These are phyloP conservation scores for Dothideomycetidae sp. DNA, from an alignment of 2,329 filamentous ascomycete genomes.

Conservation along the genomic window DNA sequence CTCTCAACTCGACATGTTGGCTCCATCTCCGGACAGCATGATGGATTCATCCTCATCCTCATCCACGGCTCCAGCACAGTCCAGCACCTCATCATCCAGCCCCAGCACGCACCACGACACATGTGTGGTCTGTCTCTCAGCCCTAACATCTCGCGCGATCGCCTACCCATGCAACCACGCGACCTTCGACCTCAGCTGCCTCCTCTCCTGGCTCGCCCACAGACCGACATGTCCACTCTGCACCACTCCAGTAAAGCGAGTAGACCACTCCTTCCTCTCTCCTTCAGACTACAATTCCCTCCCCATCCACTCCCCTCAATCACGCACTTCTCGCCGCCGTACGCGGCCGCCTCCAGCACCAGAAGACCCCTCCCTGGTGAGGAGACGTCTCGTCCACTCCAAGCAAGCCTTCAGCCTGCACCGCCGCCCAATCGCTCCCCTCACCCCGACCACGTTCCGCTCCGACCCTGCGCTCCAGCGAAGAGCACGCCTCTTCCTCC, in stretches of 20 bases:
- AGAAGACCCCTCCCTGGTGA: constrained; percentile 32
- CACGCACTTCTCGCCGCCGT: constrained; percentile 10
- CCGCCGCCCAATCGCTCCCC: constrained; percentile 60
- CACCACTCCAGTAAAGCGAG: constrained; percentile 38
- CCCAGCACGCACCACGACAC: constrained; percentile 31
- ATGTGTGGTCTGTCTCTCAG: constrained; percentile 81
- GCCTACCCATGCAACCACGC: constrained; percentile 64
- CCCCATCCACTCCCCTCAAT: constrained; percentile 30
- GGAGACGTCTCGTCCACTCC: constrained; percentile 59
- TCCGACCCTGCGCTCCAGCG: constrained; percentile 53
- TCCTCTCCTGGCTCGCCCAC: constrained; percentile 67
- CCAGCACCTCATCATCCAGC: background rate
- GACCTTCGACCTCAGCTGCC: constrained; percentile 74
- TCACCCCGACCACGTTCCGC: constrained; percentile 54
- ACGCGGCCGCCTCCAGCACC: background rate
- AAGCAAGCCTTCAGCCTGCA: constrained; percentile 62
- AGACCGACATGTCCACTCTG: constrained; percentile 67
- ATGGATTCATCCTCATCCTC: too few species aligned
- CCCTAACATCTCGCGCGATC: constrained; percentile 55
- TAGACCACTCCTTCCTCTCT: constrained; percentile 50
- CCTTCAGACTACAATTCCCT: constrained; percentile 45
- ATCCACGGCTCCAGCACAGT: constrained; percentile 15
- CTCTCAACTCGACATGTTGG: too few species aligned
- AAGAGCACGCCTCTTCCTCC: constrained; percentile 65
- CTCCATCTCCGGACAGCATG: too few species aligned